Percentiles rank a stretch among this genome's conserved stretches.
phyloP scores from a whole-genome alignment of 768 basidiomycete genomes.

The Amylocystis lapponica region DNA sequence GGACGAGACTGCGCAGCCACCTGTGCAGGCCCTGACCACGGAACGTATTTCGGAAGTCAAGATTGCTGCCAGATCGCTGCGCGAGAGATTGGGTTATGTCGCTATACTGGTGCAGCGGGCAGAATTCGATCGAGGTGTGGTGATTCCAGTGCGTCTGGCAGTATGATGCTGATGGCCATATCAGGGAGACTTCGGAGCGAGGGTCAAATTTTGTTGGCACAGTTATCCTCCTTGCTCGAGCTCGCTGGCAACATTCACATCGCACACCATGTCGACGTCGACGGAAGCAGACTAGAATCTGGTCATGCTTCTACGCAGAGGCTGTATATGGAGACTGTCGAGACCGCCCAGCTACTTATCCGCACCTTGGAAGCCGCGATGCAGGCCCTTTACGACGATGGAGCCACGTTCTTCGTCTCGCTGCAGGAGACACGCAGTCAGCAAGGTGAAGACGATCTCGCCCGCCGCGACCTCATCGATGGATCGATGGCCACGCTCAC shows the following conservation, averaged over 20 bases:
- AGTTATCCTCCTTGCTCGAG: constrained; percentile 52
- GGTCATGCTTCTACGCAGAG: constrained; percentile 37
- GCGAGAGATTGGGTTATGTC: constrained; percentile 27
- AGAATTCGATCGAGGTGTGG: constrained; percentile 12
- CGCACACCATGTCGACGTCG: constrained; percentile 78
- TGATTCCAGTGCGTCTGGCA: too few species aligned
- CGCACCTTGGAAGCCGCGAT: constrained; percentile 63
- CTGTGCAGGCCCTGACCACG: constrained; percentile 37
- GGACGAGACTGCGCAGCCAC: constrained; percentile 40
- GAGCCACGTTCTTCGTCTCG: constrained; percentile 51
- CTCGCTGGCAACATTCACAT: constrained; percentile 69
- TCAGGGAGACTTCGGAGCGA: constrained; percentile 25
- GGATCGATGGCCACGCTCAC: constrained; percentile 45
- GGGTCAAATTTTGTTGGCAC: constrained; percentile 47
- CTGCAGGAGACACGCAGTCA: constrained; percentile 38
- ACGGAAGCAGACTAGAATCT: constrained; percentile 55
- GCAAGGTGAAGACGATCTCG: constrained; percentile 2
- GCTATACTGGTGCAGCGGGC: neutral
- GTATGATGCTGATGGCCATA: neutral
- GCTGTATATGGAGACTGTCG: constrained; percentile 58
- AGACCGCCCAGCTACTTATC: constrained; percentile 60
- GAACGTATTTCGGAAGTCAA: constrained; percentile 53
- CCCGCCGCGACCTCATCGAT: constrained; percentile 37
- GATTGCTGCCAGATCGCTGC: constrained; percentile 40
- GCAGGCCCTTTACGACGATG: constrained; percentile 74